Evolutionary conservation across 139 green algal genomes (phyloP).

Genomic region (Dunaliella primolecta): DNA sequence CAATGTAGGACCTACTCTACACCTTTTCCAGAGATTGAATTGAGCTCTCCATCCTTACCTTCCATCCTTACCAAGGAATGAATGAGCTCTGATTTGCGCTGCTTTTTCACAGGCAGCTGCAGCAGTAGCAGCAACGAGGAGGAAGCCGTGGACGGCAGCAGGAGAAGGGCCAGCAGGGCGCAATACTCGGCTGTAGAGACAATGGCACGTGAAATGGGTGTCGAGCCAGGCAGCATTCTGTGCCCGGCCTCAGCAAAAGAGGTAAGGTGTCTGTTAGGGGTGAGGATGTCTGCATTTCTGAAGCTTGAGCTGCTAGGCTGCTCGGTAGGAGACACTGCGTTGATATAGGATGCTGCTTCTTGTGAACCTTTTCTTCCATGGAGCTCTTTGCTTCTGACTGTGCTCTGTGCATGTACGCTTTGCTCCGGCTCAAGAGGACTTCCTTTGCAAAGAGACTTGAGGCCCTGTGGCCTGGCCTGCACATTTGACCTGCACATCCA

Average conservation of each 20-base stretch:
- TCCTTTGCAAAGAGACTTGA: background rate
- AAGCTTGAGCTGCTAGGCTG: too few relatives aligned
- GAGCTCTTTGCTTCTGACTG: background rate
- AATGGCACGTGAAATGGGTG: background rate
- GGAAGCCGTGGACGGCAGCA: conserved; percentile 48
- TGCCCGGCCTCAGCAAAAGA: conserved; percentile 47
- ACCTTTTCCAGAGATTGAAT: too few relatives aligned
- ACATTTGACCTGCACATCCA: background rate
- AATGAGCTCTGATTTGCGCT: background rate
- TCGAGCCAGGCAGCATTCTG: conserved; percentile 37
- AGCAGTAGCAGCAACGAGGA: conserved; percentile 56
- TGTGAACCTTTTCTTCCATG: background rate
- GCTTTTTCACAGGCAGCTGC: background rate
- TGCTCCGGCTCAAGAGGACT: background rate
- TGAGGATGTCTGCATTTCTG: background rate
- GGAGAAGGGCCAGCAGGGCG: conserved; percentile 43
- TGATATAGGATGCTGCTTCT: background rate
- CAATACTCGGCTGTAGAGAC: background rate
- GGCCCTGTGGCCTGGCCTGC: background rate
- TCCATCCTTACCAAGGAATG: background rate
- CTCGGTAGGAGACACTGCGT: too few relatives aligned
- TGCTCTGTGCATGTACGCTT: background rate
- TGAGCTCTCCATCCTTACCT: too few relatives aligned
- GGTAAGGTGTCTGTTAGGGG: background rate
- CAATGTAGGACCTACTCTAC: too few relatives aligned